Evolutionary conservation across 2,329 filamentous ascomycete species (phyloP).

Genomic region (Leptographium lundbergii): DNA sequence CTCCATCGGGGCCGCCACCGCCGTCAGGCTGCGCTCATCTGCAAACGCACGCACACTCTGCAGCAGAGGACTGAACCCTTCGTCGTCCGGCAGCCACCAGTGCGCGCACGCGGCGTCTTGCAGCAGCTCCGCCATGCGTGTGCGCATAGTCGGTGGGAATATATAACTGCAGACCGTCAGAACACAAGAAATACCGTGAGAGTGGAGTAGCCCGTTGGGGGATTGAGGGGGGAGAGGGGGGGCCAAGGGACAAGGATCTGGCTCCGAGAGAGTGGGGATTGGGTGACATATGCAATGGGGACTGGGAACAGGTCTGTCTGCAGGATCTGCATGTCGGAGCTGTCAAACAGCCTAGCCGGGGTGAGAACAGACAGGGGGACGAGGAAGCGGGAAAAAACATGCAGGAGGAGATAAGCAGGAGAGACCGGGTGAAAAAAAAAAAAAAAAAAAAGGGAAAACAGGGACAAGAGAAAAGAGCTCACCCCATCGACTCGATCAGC

Average conservation of each 20-base stretch:
- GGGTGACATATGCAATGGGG: too few species aligned
- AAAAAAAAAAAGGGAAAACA: neutral
- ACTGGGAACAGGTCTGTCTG: neutral
- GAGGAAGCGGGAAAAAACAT: neutral
- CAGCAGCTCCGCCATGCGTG: constrained; percentile 66
- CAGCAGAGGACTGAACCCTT: constrained; percentile 61
- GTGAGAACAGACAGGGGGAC: neutral
- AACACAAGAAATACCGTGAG: neutral
- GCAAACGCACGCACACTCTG: constrained; percentile 70
- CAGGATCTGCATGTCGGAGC: too few species aligned
- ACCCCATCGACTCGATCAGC: constrained; percentile 44
- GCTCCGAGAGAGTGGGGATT: too few species aligned
- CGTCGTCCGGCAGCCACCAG: constrained; percentile 85
- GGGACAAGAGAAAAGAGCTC: constrained; percentile 2
- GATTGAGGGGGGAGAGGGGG: too few species aligned
- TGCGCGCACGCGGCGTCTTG: constrained; percentile 54
- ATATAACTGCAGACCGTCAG: constrained; percentile 55
- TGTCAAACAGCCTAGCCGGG: too few species aligned
- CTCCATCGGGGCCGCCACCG: constrained; percentile 44
- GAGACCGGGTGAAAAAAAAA: neutral
- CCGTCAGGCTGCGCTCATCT: constrained; percentile 56
- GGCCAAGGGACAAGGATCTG: too few species aligned
- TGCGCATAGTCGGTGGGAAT: constrained; percentile 61
- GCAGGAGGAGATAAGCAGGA: neutral
- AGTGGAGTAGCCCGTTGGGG: neutral